Conservation (phyloP, 768 basidiomycete species). For the Fomitopsis serialis region DNA sequence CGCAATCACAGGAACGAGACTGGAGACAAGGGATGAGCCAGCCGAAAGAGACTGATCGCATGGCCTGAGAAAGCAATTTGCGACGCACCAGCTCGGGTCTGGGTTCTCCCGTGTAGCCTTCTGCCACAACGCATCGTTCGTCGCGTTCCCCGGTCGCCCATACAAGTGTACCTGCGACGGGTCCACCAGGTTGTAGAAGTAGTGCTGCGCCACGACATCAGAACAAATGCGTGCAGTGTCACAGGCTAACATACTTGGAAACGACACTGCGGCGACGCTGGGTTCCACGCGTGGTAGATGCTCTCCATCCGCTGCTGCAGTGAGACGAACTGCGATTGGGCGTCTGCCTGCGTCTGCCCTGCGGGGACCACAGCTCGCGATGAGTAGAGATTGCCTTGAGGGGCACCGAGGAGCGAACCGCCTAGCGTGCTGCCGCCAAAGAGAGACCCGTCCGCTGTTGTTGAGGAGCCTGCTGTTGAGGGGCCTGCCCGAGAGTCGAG, state of each 20-base stretch:
- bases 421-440: slow-evolving; percentile 14
- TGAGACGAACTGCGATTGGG: slow-evolving; percentile 51
- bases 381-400: slow-evolving; percentile 28
- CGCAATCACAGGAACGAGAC: slow-evolving; percentile 76
- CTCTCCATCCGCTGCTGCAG: slow-evolving; percentile 56
- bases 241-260: slow-evolving; percentile 58
- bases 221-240: neutral
- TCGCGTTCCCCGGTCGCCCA: slow-evolving; percentile 65
- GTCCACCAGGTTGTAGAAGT: slow-evolving; percentile 82
- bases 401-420: slow-evolving; percentile 11
- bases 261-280: slow-evolving; percentile 60
- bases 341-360: slow-evolving; percentile 48
- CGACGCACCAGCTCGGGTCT: slow-evolving; percentile 64
- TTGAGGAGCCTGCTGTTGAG: slow-evolving; percentile 17
- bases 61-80: too few species aligned
- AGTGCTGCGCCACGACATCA: slow-evolving; percentile 42
- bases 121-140: slow-evolving; percentile 71
- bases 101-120: slow-evolving; percentile 79
- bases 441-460: neutral
- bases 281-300: slow-evolving; percentile 68
- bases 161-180: slow-evolving; percentile 61
- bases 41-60: neutral
- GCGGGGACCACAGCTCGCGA: slow-evolving; percentile 32
- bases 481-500: slow-evolving; percentile 24
- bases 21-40: slow-evolving; percentile 22